These are phyloP conservation scores for Rhododendron molle DNA, from an alignment of 148 eudicot genomes.

Conservation along the genomic window DNA sequence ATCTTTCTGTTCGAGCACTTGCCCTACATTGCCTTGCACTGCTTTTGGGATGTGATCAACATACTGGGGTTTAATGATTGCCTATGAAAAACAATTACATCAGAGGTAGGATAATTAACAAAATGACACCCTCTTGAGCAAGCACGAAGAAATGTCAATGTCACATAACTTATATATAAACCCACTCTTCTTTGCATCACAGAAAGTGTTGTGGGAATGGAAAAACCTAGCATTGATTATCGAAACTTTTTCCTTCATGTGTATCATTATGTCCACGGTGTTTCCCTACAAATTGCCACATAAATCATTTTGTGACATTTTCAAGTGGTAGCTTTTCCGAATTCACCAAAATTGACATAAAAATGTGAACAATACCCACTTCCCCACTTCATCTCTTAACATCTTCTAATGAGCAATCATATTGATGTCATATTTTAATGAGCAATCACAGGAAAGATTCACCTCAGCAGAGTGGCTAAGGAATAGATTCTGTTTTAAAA, in stretches of 20 bases:
- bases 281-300: background rate
- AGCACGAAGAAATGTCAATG: background rate
- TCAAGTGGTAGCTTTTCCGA: no score
- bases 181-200: background rate
- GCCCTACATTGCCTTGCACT: constrained; percentile 80
- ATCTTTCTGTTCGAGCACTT: constrained; percentile 77
- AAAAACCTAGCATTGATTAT: no score
- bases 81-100: constrained; percentile 29
- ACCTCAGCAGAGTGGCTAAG: background rate
- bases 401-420: background rate
- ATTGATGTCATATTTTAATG: background rate
- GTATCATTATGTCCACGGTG: background rate
- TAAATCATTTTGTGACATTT: background rate
- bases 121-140: background rate
- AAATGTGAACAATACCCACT: background rate
- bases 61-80: constrained; percentile 90
- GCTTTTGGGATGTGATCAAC: constrained; percentile 96
- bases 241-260: background rate
- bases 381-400: background rate
- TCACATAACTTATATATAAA: background rate
- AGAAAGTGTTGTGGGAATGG: background rate
- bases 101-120: background rate
- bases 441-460: background rate
- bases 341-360: background rate
- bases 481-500: background rate